phyloP scores from a whole-genome alignment of 768 basidiomycete genomes.

The Boletus rubropictus region DNA sequence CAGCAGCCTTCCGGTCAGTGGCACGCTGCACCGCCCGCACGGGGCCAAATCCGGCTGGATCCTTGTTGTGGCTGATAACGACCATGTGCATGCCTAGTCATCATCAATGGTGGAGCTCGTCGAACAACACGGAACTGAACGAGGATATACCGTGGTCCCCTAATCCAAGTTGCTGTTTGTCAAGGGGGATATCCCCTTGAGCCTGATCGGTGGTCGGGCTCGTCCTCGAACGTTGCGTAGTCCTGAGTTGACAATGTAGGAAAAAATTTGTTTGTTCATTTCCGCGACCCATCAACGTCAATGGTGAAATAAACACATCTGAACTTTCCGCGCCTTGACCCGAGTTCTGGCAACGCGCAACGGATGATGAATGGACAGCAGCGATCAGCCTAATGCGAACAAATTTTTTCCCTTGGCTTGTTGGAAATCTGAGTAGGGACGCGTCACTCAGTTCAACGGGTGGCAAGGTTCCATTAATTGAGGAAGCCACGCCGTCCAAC shows the following conservation, averaged over 20 bases:
- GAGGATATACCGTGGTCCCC: constrained; percentile 2
- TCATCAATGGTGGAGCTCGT: constrained; percentile 14
- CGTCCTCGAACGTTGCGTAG: constrained; percentile 10
- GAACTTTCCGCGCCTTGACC: constrained; percentile 11
- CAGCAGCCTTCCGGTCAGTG: constrained; percentile 54
- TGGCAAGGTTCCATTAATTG: constrained; percentile 21
- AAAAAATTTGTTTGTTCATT: constrained; percentile 30
- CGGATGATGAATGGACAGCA: constrained; percentile 18
- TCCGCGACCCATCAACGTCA: constrained; percentile 21
- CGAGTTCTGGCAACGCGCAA: not conserved
- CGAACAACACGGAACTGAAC: constrained; percentile 6
- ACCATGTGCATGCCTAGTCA: constrained; percentile 3
- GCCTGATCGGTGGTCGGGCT: constrained; percentile 13
- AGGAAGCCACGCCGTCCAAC: constrained; percentile 3
- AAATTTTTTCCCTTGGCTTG: constrained; percentile 5
- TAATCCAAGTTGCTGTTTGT: not conserved
- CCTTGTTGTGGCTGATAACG: constrained; percentile 17
- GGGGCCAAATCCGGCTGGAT: constrained; percentile 22
- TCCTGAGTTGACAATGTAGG: constrained; percentile 11
- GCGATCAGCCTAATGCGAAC: constrained; percentile 9
- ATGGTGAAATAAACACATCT: constrained; percentile 21
- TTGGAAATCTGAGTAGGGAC: constrained; percentile 14
- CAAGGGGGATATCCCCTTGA: not conserved
- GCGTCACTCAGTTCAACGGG: not conserved
- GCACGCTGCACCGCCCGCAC: constrained; percentile 11